Evolutionary conservation across 257 asterid species (phyloP), one percentile per base, ranked within the genome.

Genomic region (Penstemon barbatus): DNA sequence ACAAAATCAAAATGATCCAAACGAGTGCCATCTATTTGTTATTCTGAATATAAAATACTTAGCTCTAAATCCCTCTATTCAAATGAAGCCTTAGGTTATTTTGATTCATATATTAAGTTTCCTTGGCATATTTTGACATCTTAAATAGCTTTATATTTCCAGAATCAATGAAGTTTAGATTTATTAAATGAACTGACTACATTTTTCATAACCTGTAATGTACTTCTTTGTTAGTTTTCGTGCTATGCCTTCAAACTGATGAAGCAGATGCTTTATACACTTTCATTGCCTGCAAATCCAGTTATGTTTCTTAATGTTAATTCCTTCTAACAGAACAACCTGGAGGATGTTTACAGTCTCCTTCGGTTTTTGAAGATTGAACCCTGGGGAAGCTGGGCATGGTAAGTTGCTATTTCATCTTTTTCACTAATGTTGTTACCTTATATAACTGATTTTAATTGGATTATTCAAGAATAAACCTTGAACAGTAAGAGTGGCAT

Each of bases 341-440:
- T 93, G 86, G 99, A 87, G 85, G 99, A 93, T 74, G 79, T 90
- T 57, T 93, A 74, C 81, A 93, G 97, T 77, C 96, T 93, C 69
- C 96, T 93, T 76, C 94, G 97, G 55, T 93, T 88, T 84, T 79
- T 93, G 83, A 91, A 89, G 86, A 79, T 93, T 78, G 99, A 93
- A 77, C 99, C 99, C 38, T 93, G 99, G 98, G 90, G 95, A 80
- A 93, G 85, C 83, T 93, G 98, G 98, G 95, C 92, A 11, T 93
- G 98, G 98, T 93, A 83, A 73, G 86, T 63, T 79, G 67, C 73
- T 58, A 45, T 52, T 65, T 59, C 67, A 33, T 18, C 63, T 62
- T 78, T 67, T 71, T 58, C 52, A 42, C 63, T 51, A 56, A 48
- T 51, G 57, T 45, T 9, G 73, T 74, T 75, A 59, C 42, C 40